Evolutionary conservation across 257 asterid genomes (phyloP), one percentile per base, ranked within the genome.

Genomic region (Scutellaria galericulata): DNA sequence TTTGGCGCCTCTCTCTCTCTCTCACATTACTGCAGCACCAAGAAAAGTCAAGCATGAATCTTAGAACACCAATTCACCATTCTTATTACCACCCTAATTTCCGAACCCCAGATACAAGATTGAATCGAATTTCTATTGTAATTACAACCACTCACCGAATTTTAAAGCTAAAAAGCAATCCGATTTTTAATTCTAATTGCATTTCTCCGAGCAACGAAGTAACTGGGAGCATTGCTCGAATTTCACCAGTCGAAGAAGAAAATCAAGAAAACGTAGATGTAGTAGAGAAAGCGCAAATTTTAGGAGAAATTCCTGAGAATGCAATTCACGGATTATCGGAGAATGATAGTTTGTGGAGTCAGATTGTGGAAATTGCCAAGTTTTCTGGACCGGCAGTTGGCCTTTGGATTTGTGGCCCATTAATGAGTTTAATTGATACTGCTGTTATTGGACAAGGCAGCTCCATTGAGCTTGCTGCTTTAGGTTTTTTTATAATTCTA

Each of bases 381-480:
- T 94, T 94, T 76, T 94, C 98, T 10, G 98, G 97, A 22, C 98
- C 98, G 1, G 97, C 98, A 1, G 96, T 84, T 3, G 98, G 98
- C 61, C 79, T 94, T 15, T 94, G 98, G 98, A 62, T 91, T 71
- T 91, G 97, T 72, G 96, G 95, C 18, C 98, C 97, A 47, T 77
- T 94, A 64, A 94, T 91, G 98, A 91, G 98, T 84, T 89, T 94
- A 58, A 94, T 94, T 59, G 98, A 91, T 71, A 94, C 98, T 39
- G 96, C 95, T 27, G 95, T 94, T 72, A 82, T 94, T 77, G 98
- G 97, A 18, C 98, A 94, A 81, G 89, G 90, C 62, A 94, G 97
- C 80, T 91, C 97, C 75, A 70, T 86, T 66, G 96, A 94, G 77
- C 96, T 94, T 56, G 98, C 98, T 62, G 98, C 98, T 79, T 75